Evolutionary conservation across 768 basidiomycete genomes (phyloP), one percentile per base, ranked within the genome.

Genomic region (Russula earlei): DNA sequence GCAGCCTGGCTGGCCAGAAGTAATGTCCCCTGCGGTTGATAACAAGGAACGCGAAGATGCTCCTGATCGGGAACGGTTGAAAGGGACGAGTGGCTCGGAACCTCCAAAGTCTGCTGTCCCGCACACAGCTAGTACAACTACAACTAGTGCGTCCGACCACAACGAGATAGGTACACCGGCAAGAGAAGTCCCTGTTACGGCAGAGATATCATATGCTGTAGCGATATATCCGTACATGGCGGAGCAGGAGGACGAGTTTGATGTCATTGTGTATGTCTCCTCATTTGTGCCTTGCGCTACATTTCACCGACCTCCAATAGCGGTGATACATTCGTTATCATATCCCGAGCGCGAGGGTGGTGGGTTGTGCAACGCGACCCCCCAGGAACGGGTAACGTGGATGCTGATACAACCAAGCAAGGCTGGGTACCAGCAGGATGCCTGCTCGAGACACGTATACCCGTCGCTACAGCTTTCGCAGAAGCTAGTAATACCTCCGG

Each of bases 381-480:
- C 29, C 83, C 81, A 34, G 93, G 93, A 5, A 78, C 84, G 3
- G 91, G 92, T 10, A 69, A 83, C 20, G 83, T 91, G 27, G 86
- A 85, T 65, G 75, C 83, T 15, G 90, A 92, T 59, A 76, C 83
- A 25, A 74, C 77, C 41, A 87, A 87, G 67, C 91, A 93, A 65
- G 92, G 93, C 52, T 98, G 95, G 95, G 94, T 99, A 3, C 95
- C 95, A 38, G 94, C 95, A 5, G 95, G 95, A 33, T 99, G 95
- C 68, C 75, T 99, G 14, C 79, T 98, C 36, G 95, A 99, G 70
- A 91, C 91, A 6, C 87, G 84, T 48, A 84, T 91, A 1, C 93
- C 96, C 3, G 91, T 95, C 4, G 87, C 91, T 11, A 83, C 83
- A 24, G 89, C 91, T 2, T 84, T 92, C 34, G 83, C 87, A 17